Conservation (phyloP, 208 protist genomes). For the Borovskyia barvae region DNA sequence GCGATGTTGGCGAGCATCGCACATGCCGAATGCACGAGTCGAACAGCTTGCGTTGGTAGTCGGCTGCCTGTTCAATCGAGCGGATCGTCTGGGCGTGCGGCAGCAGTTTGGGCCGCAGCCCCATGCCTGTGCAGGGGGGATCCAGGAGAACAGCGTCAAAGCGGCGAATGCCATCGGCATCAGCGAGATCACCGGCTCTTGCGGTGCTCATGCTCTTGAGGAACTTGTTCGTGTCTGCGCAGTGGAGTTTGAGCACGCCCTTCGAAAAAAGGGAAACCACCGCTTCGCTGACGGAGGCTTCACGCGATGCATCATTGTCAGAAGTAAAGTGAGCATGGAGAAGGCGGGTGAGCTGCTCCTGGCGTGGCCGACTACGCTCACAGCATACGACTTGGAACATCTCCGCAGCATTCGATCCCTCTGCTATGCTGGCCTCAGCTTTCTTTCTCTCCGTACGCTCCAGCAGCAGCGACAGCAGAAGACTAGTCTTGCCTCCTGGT, state of each 20-base stretch:
- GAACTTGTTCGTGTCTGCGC: slow-evolving; percentile 29
- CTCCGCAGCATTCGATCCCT: too few species aligned
- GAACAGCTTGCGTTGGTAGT: slow-evolving; percentile 82
- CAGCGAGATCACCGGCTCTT: neutral
- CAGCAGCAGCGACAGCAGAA: slow-evolving; percentile 60
- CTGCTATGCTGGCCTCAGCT: slow-evolving; percentile 19
- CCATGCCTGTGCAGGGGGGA: slow-evolving; percentile 83
- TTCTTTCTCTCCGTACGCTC: slow-evolving; percentile 17
- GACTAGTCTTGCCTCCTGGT: slow-evolving; percentile 92
- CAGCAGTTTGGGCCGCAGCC: slow-evolving; percentile 61
- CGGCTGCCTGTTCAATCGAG: slow-evolving; percentile 36
- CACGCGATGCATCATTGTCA: neutral
- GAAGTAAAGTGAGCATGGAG: slow-evolving; percentile 37
- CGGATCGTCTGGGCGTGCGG: slow-evolving; percentile 36
- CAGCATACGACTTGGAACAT: slow-evolving; percentile 37
- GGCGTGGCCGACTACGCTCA: slow-evolving; percentile 48
- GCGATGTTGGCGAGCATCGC: slow-evolving; percentile 2
- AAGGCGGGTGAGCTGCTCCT: slow-evolving; percentile 30
- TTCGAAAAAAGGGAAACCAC: too few species aligned
- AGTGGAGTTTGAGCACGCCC: slow-evolving; percentile 17
- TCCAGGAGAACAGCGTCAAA: slow-evolving; percentile 81
- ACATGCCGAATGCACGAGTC: slow-evolving; percentile 48
- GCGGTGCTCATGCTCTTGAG: slow-evolving; percentile 1
- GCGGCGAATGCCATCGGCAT: neutral
- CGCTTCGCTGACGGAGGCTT: neutral